Conservation (phyloP, 208 protist species). For the Naegleria fowleri region DNA sequence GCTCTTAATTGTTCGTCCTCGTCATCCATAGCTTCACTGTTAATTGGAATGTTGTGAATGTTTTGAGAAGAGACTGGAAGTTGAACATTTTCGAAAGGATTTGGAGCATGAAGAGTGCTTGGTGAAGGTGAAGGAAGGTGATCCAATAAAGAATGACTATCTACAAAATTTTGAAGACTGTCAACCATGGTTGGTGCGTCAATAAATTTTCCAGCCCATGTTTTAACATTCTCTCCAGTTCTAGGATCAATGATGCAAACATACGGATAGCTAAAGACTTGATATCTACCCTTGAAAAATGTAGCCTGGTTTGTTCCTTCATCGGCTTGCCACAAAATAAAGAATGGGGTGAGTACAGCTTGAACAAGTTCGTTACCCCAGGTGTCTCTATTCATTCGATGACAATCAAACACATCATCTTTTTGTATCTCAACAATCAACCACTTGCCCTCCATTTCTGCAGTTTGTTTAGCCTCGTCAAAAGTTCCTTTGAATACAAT, state of each 20-base stretch:
- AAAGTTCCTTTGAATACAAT: constrained; percentile 10
- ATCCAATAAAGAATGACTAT: neutral
- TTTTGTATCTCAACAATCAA: neutral
- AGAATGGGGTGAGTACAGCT: neutral
- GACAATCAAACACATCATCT: constrained; percentile 16
- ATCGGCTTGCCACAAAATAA: constrained; percentile 19
- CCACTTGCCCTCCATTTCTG: neutral
- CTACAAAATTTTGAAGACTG: neutral
- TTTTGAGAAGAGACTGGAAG: neutral
- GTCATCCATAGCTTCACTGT: neutral
- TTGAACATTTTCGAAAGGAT: neutral
- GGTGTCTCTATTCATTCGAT: constrained; percentile 15
- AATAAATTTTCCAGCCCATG: neutral
- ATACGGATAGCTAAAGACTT: neutral
- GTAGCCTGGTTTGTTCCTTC: neutral
- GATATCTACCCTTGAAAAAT: neutral
- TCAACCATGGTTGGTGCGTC: neutral
- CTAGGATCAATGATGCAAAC: constrained; percentile 8
- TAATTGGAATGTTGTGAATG: too few species aligned
- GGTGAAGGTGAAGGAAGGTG: neutral
- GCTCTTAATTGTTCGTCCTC: neutral
- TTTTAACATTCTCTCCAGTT: constrained; percentile 3
- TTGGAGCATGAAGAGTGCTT: neutral
- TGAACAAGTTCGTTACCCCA: neutral
- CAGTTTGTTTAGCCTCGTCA: neutral